Percentiles rank a stretch among this genome's conserved stretches.
phyloP scores from a whole-genome alignment of 1,284 basidiomycete species.

The Sporisorium exsertum region DNA sequence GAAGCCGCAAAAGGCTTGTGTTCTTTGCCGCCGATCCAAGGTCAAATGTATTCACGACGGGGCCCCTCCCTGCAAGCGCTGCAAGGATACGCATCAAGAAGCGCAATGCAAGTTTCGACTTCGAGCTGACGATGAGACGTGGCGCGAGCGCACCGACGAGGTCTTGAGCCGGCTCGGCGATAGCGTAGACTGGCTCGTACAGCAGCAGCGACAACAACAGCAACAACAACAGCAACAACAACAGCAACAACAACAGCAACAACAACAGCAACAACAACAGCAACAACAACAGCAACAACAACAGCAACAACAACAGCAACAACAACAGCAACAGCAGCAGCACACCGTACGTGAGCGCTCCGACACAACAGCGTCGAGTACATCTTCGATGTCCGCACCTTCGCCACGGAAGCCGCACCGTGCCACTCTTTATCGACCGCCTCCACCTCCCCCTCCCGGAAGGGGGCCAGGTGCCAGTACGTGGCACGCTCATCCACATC shows the following conservation, averaged over 20 bases:
- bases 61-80: slow-evolving; percentile 58
- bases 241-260: slow-evolving; percentile 1
- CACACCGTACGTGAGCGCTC: slow-evolving; percentile 17
- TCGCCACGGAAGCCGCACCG: slow-evolving; percentile 27
- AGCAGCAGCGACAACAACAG: slow-evolving; percentile 31
- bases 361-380: slow-evolving; percentile 14
- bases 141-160: slow-evolving; percentile 61
- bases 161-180: slow-evolving; percentile 43
- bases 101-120: slow-evolving; percentile 63
- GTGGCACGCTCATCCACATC: slow-evolving; percentile 11
- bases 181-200: slow-evolving; percentile 54
- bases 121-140: slow-evolving; percentile 56
- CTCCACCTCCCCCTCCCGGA: slow-evolving; percentile 5
- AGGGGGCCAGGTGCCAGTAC: background rate
- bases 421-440: slow-evolving; percentile 18
- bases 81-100: slow-evolving; percentile 50
- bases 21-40: slow-evolving; percentile 55
- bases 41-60: slow-evolving; percentile 63
- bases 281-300: slow-evolving; percentile 22
- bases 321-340: slow-evolving; percentile 13
- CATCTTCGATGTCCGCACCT: slow-evolving; percentile 25
- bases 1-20: slow-evolving; percentile 62
- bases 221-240: slow-evolving; percentile 19
- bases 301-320: slow-evolving; percentile 23
- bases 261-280: slow-evolving; percentile 16